Evolutionary conservation across 2,329 filamentous ascomycete genomes (phyloP).

Genomic region (Aspergillus fumigatiaffinis): DNA sequence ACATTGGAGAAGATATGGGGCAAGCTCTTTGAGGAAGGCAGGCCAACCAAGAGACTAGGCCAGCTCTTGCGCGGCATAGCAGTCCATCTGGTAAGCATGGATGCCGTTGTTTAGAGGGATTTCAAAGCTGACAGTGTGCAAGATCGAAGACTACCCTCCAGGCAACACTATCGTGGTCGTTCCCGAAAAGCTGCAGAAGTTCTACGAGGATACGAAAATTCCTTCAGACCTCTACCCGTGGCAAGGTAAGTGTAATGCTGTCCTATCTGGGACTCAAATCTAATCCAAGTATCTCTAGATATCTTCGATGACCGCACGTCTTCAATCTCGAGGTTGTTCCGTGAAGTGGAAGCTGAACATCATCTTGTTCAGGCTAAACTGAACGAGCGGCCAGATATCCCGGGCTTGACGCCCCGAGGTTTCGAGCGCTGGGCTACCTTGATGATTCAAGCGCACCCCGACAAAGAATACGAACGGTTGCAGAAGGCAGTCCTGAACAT

Average conservation of each 20-base stretch:
- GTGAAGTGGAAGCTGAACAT: constrained; percentile 54
- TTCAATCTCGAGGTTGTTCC: constrained; percentile 57
- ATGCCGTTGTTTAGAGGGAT: not conserved
- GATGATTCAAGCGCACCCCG: constrained; percentile 71
- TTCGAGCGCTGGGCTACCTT: constrained; percentile 69
- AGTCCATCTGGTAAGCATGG: constrained; percentile 60
- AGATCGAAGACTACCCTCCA: constrained; percentile 68
- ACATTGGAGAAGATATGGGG: constrained; percentile 73
- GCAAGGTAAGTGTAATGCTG: constrained; percentile 47
- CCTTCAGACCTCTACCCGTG: constrained; percentile 66
- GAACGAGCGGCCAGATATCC: constrained; percentile 54
- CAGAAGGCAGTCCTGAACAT: constrained; percentile 64
- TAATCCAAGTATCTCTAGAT: constrained; percentile 32
- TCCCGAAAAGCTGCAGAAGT: constrained; percentile 68
- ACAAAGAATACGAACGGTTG: constrained; percentile 68
- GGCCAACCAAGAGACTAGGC: constrained; percentile 63
- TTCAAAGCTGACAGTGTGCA: constrained; percentile 10
- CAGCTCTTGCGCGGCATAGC: constrained; percentile 72
- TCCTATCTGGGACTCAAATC: not conserved
- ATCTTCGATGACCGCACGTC: constrained; percentile 54
- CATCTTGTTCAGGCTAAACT: constrained; percentile 58
- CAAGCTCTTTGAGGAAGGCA: constrained; percentile 64
- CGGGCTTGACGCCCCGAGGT: constrained; percentile 63
- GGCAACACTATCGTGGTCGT: constrained; percentile 67
- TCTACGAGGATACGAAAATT: constrained; percentile 66